Conservation (phyloP, 208 protist genomes). For the Spironucleus salmonicida region DNA sequence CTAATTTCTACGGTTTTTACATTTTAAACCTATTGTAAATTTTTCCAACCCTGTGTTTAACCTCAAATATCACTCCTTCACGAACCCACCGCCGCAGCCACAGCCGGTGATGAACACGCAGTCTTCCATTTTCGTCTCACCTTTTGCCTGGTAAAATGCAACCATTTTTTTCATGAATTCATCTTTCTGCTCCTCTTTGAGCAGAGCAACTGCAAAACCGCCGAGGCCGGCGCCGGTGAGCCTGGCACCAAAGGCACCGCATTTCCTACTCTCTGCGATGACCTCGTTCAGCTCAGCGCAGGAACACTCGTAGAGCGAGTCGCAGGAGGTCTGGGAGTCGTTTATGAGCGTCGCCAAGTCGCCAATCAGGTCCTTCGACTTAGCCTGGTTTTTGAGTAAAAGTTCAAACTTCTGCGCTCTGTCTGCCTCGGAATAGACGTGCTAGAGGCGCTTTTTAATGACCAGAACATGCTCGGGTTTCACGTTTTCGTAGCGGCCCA, state of each 20-base stretch:
- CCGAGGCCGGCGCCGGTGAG: not conserved
- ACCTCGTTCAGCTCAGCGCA: not conserved
- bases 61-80: too few relatives aligned
- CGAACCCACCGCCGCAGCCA: not conserved
- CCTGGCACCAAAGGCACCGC: not conserved
- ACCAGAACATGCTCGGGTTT: too few relatives aligned
- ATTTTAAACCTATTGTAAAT: too few relatives aligned
- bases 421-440: not conserved
- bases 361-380: not conserved
- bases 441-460: not conserved
- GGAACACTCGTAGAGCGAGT: not conserved
- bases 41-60: too few relatives aligned
- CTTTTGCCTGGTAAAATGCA: not conserved
- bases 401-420: not conserved
- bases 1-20: too few relatives aligned
- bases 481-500: not conserved
- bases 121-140: not conserved
- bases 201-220: not conserved
- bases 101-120: not conserved
- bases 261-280: not conserved
- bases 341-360: not conserved
- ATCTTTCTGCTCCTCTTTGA: not conserved
- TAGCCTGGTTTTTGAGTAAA: not conserved
- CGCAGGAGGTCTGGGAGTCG: not conserved
- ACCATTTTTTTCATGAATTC: not conserved